Conservation (phyloP, 202 grass and related monocot genomes). For the Schoenoplectus tabernaemontani region DNA sequence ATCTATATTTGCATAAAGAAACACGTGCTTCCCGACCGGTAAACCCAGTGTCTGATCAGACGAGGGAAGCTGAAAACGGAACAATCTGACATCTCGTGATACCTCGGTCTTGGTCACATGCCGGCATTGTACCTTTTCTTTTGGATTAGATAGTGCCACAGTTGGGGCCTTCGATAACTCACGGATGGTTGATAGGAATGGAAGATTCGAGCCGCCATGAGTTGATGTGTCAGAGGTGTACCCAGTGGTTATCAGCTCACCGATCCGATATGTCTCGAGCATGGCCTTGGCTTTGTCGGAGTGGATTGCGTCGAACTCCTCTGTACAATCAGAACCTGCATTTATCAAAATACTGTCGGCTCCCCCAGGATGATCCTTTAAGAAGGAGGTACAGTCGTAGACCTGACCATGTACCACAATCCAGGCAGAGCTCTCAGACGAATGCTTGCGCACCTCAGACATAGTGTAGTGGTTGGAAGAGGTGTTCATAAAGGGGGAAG, state of each 20-base stretch:
- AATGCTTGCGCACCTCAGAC: constrained; percentile 57
- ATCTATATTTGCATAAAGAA: constrained; percentile 31
- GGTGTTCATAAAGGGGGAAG: constrained; percentile 33
- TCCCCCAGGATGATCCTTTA: constrained; percentile 42
- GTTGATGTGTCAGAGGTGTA: not conserved
- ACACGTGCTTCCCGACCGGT: constrained; percentile 53
- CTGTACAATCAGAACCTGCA: constrained; percentile 29
- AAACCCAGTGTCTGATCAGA: constrained; percentile 46
- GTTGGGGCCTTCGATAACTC: constrained; percentile 13
- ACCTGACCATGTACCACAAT: constrained; percentile 67
- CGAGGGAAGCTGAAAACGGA: constrained; percentile 55
- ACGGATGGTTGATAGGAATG: constrained; percentile 25
- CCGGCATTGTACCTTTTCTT: constrained; percentile 28
- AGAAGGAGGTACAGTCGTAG: constrained; percentile 53
- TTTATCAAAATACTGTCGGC: constrained; percentile 36
- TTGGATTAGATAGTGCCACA: constrained; percentile 42
- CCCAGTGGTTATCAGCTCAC: constrained; percentile 49
- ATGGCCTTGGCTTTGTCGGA: constrained; percentile 40
- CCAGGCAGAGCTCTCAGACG: constrained; percentile 50
- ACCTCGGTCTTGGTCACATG: constrained; percentile 37
- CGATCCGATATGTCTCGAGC: constrained; percentile 60
- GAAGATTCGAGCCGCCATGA: not conserved
- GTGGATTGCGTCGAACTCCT: constrained; percentile 45
- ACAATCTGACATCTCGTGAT: constrained; percentile 49
- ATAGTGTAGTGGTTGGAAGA: constrained; percentile 21